These are phyloP conservation scores for Candida parachauliodes DNA, from an alignment of 805 yeast species.

Conservation along the genomic window DNA sequence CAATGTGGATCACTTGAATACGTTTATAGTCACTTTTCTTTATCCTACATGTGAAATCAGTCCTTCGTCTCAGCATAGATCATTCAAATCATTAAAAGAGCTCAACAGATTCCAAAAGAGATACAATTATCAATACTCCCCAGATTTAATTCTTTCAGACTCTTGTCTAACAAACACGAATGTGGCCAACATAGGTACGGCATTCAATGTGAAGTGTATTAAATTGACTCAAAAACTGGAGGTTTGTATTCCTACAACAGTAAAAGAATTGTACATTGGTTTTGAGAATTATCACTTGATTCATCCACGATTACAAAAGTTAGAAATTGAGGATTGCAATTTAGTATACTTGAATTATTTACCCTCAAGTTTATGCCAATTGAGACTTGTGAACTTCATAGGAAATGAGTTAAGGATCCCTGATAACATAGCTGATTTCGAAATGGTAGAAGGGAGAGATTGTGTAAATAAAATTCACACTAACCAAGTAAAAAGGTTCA, in stretches of 20 bases:
- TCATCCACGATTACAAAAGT: background rate
- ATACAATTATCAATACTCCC: background rate
- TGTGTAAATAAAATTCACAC: background rate
- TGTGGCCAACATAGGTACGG: background rate
- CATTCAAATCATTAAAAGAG: background rate
- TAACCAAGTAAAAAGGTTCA: conserved; percentile 1
- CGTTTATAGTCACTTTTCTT: background rate
- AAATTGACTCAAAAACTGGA: background rate
- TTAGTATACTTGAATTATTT: background rate
- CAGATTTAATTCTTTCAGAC: background rate
- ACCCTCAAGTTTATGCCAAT: background rate
- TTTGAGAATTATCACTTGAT: conserved; percentile 1
- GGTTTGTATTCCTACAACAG: background rate
- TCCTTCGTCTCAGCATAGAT: background rate
- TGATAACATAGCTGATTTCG: background rate
- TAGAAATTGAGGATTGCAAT: background rate
- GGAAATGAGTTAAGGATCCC: background rate
- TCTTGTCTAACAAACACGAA: background rate
- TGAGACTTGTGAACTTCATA: background rate
- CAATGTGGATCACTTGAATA: background rate
- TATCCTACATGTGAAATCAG: background rate
- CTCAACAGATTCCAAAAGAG: background rate
- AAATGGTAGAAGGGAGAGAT: background rate
- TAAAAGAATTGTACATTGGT: background rate
- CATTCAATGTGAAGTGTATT: background rate